phyloP scores from a whole-genome alignment of 2,329 filamentous ascomycete species.

The Sarocladium kiliense region DNA sequence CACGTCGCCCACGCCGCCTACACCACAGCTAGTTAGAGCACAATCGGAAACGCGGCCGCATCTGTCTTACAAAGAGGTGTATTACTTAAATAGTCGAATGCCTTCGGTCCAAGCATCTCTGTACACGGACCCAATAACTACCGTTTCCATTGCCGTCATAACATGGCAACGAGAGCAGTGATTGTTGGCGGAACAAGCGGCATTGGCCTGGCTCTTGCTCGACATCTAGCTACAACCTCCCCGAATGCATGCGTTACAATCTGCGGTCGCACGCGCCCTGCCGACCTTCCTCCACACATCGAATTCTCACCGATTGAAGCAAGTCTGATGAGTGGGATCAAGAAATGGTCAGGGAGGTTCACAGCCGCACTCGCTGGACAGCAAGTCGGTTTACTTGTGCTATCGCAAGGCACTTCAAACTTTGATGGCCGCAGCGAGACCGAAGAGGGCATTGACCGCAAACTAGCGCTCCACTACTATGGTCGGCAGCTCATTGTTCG shows the following conservation, averaged over 20 bases:
- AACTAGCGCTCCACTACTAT: conserved; percentile 42
- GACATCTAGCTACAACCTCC: conserved; percentile 23
- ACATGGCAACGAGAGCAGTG: conserved; percentile 20
- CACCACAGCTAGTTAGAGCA: too few relatives aligned
- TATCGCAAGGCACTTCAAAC: conserved; percentile 33
- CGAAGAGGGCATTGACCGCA: conserved; percentile 37
- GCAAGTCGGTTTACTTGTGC: conserved; percentile 30
- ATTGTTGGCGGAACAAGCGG: conserved; percentile 30
- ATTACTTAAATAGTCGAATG: too few relatives aligned
- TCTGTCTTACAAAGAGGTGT: too few relatives aligned
- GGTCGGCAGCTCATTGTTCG: conserved; percentile 36
- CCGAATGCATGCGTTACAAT: conserved; percentile 24
- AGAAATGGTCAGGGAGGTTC: too few relatives aligned
- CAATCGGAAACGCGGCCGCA: too few relatives aligned
- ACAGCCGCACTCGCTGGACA: conserved; percentile 20
- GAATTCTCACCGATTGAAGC: conserved; percentile 27
- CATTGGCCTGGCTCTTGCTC: conserved; percentile 31
- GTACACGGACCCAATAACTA: too few relatives aligned
- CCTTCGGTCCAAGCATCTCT: too few relatives aligned
- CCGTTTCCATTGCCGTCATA: too few relatives aligned
- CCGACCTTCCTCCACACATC: conserved; percentile 24
- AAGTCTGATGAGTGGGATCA: conserved; percentile 27
- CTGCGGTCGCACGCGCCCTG: conserved; percentile 25
- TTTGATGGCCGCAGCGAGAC: conserved; percentile 32
- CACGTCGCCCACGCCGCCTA: too few relatives aligned